A percentile compares a stretch with the other conserved stretches of the same genome.
These are phyloP conservation scores for Lecanosticta acicola DNA, from an alignment of 2,329 filamentous ascomycete genomes.

Conservation along the genomic window DNA sequence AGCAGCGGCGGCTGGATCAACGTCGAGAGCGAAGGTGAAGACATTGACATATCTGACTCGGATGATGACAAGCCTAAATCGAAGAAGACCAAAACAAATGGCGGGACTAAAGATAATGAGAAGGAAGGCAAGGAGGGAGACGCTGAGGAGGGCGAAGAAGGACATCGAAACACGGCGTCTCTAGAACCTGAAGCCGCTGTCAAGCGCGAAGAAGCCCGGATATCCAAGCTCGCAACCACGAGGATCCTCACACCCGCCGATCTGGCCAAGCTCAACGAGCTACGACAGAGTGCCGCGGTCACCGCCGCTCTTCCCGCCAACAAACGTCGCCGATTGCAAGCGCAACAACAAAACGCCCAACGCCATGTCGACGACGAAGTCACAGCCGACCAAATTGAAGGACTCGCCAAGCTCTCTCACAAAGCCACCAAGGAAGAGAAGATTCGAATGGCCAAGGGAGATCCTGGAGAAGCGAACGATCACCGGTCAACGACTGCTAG, in stretches of 20 bases:
- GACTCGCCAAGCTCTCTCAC: constrained; percentile 44
- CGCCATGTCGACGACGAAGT: constrained; percentile 76
- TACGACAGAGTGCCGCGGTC: constrained; percentile 68
- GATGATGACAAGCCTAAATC: constrained; percentile 61
- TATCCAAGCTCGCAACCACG: constrained; percentile 77
- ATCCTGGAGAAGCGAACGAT: constrained; percentile 63
- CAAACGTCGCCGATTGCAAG: constrained; percentile 35
- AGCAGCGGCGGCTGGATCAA: constrained; percentile 91
- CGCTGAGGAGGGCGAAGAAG: constrained; percentile 13
- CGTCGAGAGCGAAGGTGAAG: constrained; percentile 73
- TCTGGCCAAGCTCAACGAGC: constrained; percentile 86
- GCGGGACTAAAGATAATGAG: constrained; percentile 12
- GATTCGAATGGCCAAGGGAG: constrained; percentile 73
- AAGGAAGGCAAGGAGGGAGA: constrained; percentile 12
- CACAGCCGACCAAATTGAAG: constrained; percentile 87
- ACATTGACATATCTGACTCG: constrained; percentile 65
- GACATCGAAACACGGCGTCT: constrained; percentile 27
- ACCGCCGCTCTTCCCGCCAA: constrained; percentile 53
- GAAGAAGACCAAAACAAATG: constrained; percentile 40
- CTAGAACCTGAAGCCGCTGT: constrained; percentile 27
- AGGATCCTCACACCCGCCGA: constrained; percentile 93
- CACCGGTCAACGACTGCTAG: constrained; percentile 83
- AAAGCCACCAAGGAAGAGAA: constrained; percentile 74
- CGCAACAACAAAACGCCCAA: constrained; percentile 25
- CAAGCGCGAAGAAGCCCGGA: constrained; percentile 30